Conservation (phyloP, 768 basidiomycete genomes). For the Glaciozyma martinii region DNA sequence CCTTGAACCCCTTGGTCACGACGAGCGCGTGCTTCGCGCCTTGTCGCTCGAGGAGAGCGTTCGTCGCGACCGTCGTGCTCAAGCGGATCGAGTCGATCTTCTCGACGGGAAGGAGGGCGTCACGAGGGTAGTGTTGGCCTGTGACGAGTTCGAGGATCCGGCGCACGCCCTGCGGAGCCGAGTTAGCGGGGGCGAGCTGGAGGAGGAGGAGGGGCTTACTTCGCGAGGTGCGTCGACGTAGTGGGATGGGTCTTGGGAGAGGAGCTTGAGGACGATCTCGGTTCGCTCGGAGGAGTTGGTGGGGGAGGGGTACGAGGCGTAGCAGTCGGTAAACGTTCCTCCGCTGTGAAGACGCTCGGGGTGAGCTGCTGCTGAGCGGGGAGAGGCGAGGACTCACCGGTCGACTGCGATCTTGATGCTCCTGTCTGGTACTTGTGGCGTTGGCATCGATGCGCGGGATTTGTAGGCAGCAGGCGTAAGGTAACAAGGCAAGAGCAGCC, state of each 20-base stretch:
- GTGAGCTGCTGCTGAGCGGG: not conserved
- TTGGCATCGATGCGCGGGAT: not conserved
- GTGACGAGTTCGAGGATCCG: conserved; percentile 69
- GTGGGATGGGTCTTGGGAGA: not conserved
- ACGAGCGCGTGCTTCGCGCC: conserved; percentile 83
- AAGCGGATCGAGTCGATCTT: conserved; percentile 52
- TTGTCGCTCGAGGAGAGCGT: conserved; percentile 88
- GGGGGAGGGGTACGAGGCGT: not conserved
- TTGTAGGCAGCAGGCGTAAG: too few relatives aligned
- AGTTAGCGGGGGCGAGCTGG: not conserved
- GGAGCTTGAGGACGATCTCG: not conserved
- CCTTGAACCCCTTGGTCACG: conserved; percentile 79
- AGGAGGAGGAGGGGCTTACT: not conserved
- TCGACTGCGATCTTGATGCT: conserved; percentile 36
- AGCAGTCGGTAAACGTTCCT: not conserved
- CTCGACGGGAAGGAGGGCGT: conserved; percentile 57
- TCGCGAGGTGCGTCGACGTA: not conserved
- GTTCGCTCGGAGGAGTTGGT: not conserved
- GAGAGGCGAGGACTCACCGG: not conserved
- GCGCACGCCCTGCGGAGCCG: conserved; percentile 68
- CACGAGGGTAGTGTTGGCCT: conserved; percentile 58
- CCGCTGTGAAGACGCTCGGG: not conserved
- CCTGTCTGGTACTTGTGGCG: not conserved
- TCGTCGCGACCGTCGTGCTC: conserved; percentile 72
- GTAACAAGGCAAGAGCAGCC: too few relatives aligned